Evolutionary conservation across 1,284 basidiomycete genomes (phyloP).

Genomic region (Trichosporon sp.): DNA sequence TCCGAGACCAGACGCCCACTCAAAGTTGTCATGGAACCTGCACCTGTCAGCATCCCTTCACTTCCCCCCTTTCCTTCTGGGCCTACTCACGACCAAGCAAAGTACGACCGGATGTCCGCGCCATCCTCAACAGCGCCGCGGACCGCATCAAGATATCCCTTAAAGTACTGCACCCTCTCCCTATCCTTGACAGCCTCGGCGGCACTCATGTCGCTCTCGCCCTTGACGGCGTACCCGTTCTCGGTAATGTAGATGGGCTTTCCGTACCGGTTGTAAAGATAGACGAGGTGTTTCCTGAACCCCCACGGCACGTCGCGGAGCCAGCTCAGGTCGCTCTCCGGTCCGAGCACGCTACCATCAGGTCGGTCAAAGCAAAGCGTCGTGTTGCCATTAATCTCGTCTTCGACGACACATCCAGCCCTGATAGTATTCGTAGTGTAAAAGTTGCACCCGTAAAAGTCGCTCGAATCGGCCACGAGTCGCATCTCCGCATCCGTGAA

Average conservation of each 20-base stretch:
- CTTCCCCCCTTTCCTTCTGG: neutral
- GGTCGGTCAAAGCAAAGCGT: constrained; percentile 25
- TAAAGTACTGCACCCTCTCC: constrained; percentile 64
- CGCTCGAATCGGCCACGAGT: constrained; percentile 54
- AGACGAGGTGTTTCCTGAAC: constrained; percentile 57
- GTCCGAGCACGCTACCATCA: constrained; percentile 62
- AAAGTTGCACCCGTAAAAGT: constrained; percentile 47
- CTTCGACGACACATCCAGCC: constrained; percentile 23
- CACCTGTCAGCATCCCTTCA: neutral
- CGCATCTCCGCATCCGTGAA: constrained; percentile 60
- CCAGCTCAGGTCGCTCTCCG: constrained; percentile 52
- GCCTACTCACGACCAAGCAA: constrained; percentile 51
- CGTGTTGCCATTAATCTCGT: constrained; percentile 61
- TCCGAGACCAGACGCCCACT: constrained; percentile 52
- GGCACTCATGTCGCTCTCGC: constrained; percentile 56
- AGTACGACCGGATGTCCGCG: constrained; percentile 62
- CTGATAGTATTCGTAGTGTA: constrained; percentile 66
- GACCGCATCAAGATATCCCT: constrained; percentile 58
- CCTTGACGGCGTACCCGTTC: constrained; percentile 66
- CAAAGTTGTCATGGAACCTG: constrained; percentile 60
- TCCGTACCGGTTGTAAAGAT: constrained; percentile 61
- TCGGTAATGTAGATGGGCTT: constrained; percentile 66
- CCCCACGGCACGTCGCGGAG: constrained; percentile 42
- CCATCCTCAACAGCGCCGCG: constrained; percentile 62
- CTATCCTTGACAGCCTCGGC: constrained; percentile 56